phyloP scores from a whole-genome alignment of 1,284 basidiomycete species.

The Tylopilus sp. region DNA sequence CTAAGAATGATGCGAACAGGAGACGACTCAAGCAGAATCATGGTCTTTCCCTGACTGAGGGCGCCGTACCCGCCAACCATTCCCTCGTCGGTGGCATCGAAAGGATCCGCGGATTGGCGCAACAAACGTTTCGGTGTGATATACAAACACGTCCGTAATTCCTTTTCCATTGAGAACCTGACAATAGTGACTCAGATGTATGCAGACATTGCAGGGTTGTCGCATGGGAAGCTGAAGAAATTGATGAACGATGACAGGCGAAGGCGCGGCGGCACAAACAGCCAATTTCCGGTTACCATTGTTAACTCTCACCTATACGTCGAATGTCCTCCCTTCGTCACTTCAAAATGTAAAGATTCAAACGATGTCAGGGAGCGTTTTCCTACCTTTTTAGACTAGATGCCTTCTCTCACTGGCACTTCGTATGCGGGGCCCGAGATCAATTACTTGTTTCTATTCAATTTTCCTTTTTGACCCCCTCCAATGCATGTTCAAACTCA shows the following conservation, averaged over 20 bases:
- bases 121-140: too few species aligned
- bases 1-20: too few species aligned
- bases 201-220: too few species aligned
- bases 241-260: conserved; percentile 89
- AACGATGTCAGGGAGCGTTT: conserved; percentile 82
- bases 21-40: too few species aligned
- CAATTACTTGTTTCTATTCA: conserved; percentile 80
- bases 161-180: too few species aligned
- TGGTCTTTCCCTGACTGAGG: too few species aligned
- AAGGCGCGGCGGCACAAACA: conserved; percentile 81
- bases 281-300: conserved; percentile 97
- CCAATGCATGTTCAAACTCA: conserved; percentile 52
- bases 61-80: too few species aligned
- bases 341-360: conserved; percentile 86
- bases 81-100: too few species aligned
- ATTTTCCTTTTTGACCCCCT: conserved; percentile 66
- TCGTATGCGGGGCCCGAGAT: conserved; percentile 68
- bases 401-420: conserved; percentile 6
- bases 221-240: conserved; percentile 80
- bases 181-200: too few species aligned
- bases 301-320: conserved; percentile 83
- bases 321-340: conserved; percentile 69
- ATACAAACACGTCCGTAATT: too few species aligned
- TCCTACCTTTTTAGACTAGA: conserved; percentile 1
- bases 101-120: too few species aligned